phyloP scores from a whole-genome alignment of 345 rosid species.

The Dovyalis caffra region DNA sequence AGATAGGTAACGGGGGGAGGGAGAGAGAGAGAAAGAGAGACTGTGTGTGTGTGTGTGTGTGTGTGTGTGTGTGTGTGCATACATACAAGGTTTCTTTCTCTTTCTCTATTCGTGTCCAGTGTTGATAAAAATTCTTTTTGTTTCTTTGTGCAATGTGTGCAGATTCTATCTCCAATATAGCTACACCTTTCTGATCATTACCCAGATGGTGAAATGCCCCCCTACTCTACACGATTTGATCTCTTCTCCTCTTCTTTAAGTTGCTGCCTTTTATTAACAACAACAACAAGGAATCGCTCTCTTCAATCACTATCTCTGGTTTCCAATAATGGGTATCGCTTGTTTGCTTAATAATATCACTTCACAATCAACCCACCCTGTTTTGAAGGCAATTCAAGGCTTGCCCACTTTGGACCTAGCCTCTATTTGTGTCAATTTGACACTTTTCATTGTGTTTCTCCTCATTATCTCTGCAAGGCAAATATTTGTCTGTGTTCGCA shows the following conservation, averaged over 20 bases:
- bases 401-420: slow-evolving; percentile 64
- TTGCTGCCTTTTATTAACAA: slow-evolving; percentile 19
- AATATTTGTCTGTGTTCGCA: slow-evolving; percentile 59
- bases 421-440: slow-evolving; percentile 66
- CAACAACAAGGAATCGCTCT: slow-evolving; percentile 32
- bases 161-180: slow-evolving; percentile 36
- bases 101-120: slow-evolving; percentile 32
- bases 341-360: background rate
- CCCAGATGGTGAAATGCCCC: slow-evolving; percentile 69
- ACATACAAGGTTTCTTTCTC: slow-evolving; percentile 19
- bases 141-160: slow-evolving; percentile 55
- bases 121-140: slow-evolving; percentile 36
- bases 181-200: slow-evolving; percentile 17
- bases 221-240: slow-evolving; percentile 40
- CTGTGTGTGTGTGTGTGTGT: background rate
- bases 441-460: slow-evolving; percentile 62
- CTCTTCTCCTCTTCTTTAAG: slow-evolving; percentile 13
- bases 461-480: slow-evolving; percentile 59
- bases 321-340: slow-evolving; percentile 19
- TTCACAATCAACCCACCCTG: slow-evolving; percentile 14
- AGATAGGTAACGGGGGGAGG: slow-evolving; percentile 15
- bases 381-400: slow-evolving; percentile 39
- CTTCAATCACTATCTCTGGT: slow-evolving; percentile 17
- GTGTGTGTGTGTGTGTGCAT: background rate
- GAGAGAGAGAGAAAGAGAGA: slow-evolving; percentile 10